These are phyloP conservation scores for Rhynchospora pubera DNA, from an alignment of 176 grass and related monocot species.

Conservation along the genomic window DNA sequence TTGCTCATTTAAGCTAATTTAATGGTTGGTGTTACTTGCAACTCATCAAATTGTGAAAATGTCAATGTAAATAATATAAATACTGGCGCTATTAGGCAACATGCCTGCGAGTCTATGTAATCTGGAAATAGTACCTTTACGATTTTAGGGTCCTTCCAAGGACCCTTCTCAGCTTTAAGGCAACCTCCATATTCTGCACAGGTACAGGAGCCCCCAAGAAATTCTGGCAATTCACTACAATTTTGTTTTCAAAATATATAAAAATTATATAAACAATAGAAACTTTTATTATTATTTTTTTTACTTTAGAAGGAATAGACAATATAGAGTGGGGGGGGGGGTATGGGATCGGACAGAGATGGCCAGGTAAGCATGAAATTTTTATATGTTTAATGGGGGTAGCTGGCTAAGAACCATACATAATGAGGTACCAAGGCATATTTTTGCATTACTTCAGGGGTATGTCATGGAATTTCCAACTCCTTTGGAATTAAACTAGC, in stretches of 20 bases:
- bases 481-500: background rate
- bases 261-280: background rate
- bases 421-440: background rate
- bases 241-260: slow-evolving; percentile 3
- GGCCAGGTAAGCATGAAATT: background rate
- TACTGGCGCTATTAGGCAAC: background rate
- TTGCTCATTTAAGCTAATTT: background rate
- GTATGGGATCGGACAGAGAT: background rate
- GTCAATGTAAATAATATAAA: background rate
- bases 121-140: slow-evolving; percentile 45
- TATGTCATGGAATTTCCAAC: background rate
- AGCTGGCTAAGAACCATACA: background rate
- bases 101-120: background rate
- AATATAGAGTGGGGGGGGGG: background rate
- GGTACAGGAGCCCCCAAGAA: slow-evolving; percentile 74
- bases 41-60: background rate
- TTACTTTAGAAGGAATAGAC: background rate
- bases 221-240: slow-evolving; percentile 77
- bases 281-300: background rate
- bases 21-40: background rate
- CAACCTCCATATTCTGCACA: slow-evolving; percentile 87
- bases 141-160: slow-evolving; percentile 87
- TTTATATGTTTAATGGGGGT: background rate
- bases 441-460: background rate
- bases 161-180: slow-evolving; percentile 83